These are phyloP conservation scores for Lathyrus sativus DNA, from an alignment of 306 rosid species.

Conservation along the genomic window DNA sequence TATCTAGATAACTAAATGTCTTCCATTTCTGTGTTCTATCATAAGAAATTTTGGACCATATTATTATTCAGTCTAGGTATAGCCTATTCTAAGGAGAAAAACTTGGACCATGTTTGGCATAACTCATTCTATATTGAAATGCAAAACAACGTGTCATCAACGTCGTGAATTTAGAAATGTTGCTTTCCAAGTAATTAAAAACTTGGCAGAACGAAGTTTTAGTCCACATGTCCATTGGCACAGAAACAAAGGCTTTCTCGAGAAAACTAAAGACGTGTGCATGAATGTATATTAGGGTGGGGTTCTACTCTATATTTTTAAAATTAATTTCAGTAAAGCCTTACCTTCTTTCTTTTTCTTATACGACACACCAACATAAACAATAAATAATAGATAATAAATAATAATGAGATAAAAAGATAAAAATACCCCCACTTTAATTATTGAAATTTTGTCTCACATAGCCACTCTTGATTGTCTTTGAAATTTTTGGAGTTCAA, in stretches of 20 bases:
- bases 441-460: constrained; percentile 38
- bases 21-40: too few species aligned
- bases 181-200: constrained; percentile 17
- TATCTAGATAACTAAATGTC: background rate
- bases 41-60: too few species aligned
- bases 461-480: constrained; percentile 29
- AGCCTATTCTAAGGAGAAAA: background rate
- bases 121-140: background rate
- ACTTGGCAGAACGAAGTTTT: constrained; percentile 45
- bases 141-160: background rate
- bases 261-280: constrained; percentile 38
- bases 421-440: constrained; percentile 28
- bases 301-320: constrained; percentile 27
- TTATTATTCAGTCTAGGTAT: background rate
- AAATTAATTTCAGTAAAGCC: background rate
- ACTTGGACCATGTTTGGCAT: too few species aligned
- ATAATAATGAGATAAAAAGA: background rate
- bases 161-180: constrained; percentile 18
- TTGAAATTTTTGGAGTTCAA: background rate
- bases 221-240: constrained; percentile 43
- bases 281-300: constrained; percentile 38
- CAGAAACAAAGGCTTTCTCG: constrained; percentile 37
- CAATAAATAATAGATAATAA: background rate
- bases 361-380: background rate
- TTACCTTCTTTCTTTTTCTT: constrained; percentile 2